These are phyloP conservation scores for Geotrichum restrictum DNA, from an alignment of 1,139 yeast species.

Conservation along the genomic window DNA sequence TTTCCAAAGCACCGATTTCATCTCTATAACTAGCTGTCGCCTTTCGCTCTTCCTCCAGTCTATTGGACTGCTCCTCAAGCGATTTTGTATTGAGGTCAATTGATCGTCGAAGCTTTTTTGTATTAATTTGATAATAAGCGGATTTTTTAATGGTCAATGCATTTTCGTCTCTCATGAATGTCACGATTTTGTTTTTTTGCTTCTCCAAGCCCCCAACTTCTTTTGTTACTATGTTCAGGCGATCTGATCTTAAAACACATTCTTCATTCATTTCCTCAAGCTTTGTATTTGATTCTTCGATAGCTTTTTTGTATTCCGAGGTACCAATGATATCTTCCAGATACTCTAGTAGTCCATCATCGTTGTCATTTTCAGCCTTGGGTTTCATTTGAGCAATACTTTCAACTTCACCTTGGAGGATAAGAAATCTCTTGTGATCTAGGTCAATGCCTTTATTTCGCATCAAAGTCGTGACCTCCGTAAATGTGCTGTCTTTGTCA, in stretches of 20 bases:
- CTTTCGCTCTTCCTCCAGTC: slow-evolving; percentile 47
- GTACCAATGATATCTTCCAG: slow-evolving; percentile 97
- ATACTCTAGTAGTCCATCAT: slow-evolving; percentile 90
- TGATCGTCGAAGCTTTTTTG: slow-evolving; percentile 43
- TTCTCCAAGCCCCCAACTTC: slow-evolving; percentile 69
- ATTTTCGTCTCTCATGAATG: slow-evolving; percentile 64
- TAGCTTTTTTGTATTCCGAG: slow-evolving; percentile 68
- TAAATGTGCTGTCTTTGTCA: slow-evolving; percentile 63
- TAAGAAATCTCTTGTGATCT: slow-evolving; percentile 89
- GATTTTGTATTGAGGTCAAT: slow-evolving; percentile 41
- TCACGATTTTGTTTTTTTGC: slow-evolving; percentile 65
- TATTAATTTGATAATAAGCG: slow-evolving; percentile 53
- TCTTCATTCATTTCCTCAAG: slow-evolving; percentile 71
- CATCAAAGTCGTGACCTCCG: slow-evolving; percentile 72
- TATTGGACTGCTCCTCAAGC: slow-evolving; percentile 44
- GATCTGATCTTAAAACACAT: slow-evolving; percentile 73
- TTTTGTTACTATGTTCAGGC: slow-evolving; percentile 74
- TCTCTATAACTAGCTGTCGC: slow-evolving; percentile 44
- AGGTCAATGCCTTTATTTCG: slow-evolving; percentile 87
- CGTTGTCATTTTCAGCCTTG: slow-evolving; percentile 86
- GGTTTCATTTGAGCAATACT: slow-evolving; percentile 98
- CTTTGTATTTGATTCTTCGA: slow-evolving; percentile 58
- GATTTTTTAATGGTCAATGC: slow-evolving; percentile 53
- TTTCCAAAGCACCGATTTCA: slow-evolving; percentile 40
- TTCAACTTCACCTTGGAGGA: slow-evolving; percentile 97